Evolutionary conservation across 139 green algal species (phyloP), one percentile per base, ranked within the genome.

Genomic region (Nannochloris sp.): DNA sequence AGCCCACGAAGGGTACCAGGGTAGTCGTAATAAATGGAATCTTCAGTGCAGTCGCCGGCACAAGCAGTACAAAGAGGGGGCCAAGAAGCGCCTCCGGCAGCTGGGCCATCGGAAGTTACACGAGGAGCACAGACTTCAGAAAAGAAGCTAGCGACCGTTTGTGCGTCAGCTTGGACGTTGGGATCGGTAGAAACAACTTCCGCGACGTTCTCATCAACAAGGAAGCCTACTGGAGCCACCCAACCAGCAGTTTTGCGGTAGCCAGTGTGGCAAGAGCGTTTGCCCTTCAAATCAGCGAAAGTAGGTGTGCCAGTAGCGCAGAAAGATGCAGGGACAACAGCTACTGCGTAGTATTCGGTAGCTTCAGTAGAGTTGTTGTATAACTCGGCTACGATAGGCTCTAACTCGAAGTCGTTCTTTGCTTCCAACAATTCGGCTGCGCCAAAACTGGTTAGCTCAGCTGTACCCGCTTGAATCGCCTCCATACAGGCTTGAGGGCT

Each of bases 1-100:
- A 85, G 57, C 39, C 78, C 76, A 36, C 64, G 61, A 39, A 85
- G 56, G 19, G 78, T 37, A 15, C 78, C 78, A 0, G 44, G 12
- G 48, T 75, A 79, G 33, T 70, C 71, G n/a, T n/a, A n/a, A 23
- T 3, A 55, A 55, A 81, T 84, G 15, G 46, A 10, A 30, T 70
- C 62, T 3, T 39, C 25, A 14, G 25, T 32, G 69, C 73, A 80
- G 51, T 69, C 45, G 10, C 44, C 67, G 55, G 30, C 56, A 55
- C 67, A 74, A 14, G 8, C 67, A 15, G 57, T 56, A 61, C 67
- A 74, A 4, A 74, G 19, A 29, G 31, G 31, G 19, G 57, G 54
- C 56, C 56, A 73, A 36, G 53, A 33, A 25, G n/a, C 30, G 38
- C 57, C 67, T 12, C 60, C 59, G 23, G 19, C 6, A 5, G 36